These are phyloP conservation scores for Marchantia polymorpha DNA, from an alignment of 225 moss, liverwort and hornwort species.

Conservation along the genomic window DNA sequence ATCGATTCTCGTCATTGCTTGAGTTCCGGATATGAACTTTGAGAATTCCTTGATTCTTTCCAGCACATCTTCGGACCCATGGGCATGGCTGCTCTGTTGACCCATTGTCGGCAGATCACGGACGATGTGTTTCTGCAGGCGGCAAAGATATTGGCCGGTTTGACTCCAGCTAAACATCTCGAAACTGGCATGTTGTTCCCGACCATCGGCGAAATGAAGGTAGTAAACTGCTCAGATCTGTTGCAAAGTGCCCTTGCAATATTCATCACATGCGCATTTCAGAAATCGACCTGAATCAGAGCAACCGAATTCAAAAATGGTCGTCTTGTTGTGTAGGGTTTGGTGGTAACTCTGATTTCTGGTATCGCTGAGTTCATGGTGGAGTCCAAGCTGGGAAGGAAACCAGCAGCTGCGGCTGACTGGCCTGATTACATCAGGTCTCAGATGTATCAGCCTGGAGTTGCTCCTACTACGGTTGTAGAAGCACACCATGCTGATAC, in stretches of 20 bases:
- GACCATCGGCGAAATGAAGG: slow-evolving; percentile 45
- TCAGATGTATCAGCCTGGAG: slow-evolving; percentile 40
- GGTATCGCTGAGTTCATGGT: slow-evolving; percentile 44
- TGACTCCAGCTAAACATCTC: slow-evolving; percentile 38
- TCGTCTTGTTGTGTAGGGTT: slow-evolving; percentile 19
- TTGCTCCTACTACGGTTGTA: slow-evolving; percentile 36
- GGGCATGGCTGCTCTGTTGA: slow-evolving; percentile 33
- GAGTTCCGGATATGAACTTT: not conserved
- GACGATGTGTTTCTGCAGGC: slow-evolving; percentile 25
- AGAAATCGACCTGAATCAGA: not conserved
- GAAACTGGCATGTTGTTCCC: slow-evolving; percentile 43
- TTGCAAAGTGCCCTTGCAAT: not conserved
- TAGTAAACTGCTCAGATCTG: not conserved
- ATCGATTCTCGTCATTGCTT: not conserved
- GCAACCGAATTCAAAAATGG: not conserved
- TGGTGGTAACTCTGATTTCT: slow-evolving; percentile 37
- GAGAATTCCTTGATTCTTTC: not conserved
- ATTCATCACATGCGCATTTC: not conserved
- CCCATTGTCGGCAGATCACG: slow-evolving; percentile 26
- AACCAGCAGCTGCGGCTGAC: slow-evolving; percentile 24
- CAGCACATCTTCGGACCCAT: slow-evolving; percentile 29
- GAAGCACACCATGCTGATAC: slow-evolving; percentile 19
- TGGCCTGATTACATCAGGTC: slow-evolving; percentile 40
- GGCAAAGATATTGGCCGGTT: slow-evolving; percentile 27
- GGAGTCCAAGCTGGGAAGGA: slow-evolving; percentile 30